Evolutionary conservation across 768 basidiomycete species (phyloP).

Genomic region (Macrocybe gigantea): DNA sequence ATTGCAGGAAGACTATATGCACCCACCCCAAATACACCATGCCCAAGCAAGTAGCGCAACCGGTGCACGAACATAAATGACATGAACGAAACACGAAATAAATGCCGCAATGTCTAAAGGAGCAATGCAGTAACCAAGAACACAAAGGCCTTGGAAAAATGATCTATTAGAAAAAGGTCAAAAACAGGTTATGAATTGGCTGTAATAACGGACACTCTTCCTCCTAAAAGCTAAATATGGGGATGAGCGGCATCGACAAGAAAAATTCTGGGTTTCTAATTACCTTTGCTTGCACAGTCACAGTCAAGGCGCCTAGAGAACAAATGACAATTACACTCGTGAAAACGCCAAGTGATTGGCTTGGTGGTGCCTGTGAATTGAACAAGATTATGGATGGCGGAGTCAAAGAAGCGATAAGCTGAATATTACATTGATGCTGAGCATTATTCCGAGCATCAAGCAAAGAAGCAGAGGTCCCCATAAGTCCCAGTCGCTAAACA

Average conservation of each 20-base stretch:
- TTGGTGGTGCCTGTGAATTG: constrained; percentile 61
- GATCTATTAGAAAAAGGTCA: constrained; percentile 40
- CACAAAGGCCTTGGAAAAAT: constrained; percentile 95
- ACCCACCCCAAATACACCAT: constrained; percentile 95
- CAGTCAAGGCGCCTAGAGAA: constrained; percentile 82
- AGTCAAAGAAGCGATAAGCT: neutral
- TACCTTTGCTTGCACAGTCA: constrained; percentile 96
- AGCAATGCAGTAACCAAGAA: constrained; percentile 91
- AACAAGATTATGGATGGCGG: too few species aligned
- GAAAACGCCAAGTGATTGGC: constrained; percentile 84
- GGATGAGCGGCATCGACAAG: constrained; percentile 1
- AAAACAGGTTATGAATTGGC: neutral
- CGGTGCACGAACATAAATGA: constrained; percentile 84
- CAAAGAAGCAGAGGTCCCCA: constrained; percentile 93
- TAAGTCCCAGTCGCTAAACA: constrained; percentile 87
- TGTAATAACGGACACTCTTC: constrained; percentile 58
- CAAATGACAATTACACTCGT: constrained; percentile 93
- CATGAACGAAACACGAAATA: constrained; percentile 76
- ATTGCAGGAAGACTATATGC: neutral
- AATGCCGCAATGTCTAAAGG: constrained; percentile 90
- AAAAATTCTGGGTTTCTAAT: constrained; percentile 6
- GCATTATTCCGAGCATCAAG: constrained; percentile 73
- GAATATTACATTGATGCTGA: constrained; percentile 67
- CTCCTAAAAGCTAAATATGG: constrained; percentile 58
- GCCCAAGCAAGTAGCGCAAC: constrained; percentile 84